Conservation (phyloP, 2,329 filamentous ascomycete genomes). For the Laburnicola sp. region DNA sequence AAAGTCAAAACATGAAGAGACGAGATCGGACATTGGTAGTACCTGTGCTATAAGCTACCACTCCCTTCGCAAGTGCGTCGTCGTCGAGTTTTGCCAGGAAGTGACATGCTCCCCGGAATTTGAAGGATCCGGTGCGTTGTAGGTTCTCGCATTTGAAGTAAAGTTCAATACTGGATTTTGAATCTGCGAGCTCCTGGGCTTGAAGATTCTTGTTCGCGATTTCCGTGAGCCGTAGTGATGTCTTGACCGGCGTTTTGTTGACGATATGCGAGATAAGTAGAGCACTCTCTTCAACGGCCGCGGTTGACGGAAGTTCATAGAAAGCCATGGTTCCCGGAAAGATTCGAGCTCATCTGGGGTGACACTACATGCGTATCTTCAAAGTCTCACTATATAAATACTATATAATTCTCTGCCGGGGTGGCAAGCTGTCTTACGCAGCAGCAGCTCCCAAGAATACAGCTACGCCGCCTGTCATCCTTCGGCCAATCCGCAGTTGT, state of each 20-base stretch:
- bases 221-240: background rate
- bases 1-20: background rate
- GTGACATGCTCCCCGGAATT: conserved; percentile 15
- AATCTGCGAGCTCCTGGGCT: background rate
- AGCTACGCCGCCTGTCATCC: too few relatives aligned
- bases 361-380: too few relatives aligned
- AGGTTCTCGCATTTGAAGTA: conserved; percentile 19
- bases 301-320: background rate
- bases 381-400: too few relatives aligned
- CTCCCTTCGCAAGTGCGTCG: conserved; percentile 7
- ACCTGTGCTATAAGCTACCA: conserved; percentile 17
- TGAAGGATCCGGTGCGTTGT: conserved; percentile 17
- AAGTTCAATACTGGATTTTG: background rate
- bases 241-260: background rate
- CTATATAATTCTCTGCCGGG: too few relatives aligned
- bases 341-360: background rate
- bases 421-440: too few relatives aligned
- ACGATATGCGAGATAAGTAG: background rate
- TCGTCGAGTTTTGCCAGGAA: conserved; percentile 9
- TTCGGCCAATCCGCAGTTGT: too few relatives aligned
- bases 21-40: background rate
- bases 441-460: too few relatives aligned
- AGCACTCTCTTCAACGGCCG: background rate
- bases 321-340: background rate
- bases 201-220: background rate